Evolutionary conservation across 2,329 filamentous ascomycete species (phyloP).

Genomic region (Magnaporthiopsis poae): DNA sequence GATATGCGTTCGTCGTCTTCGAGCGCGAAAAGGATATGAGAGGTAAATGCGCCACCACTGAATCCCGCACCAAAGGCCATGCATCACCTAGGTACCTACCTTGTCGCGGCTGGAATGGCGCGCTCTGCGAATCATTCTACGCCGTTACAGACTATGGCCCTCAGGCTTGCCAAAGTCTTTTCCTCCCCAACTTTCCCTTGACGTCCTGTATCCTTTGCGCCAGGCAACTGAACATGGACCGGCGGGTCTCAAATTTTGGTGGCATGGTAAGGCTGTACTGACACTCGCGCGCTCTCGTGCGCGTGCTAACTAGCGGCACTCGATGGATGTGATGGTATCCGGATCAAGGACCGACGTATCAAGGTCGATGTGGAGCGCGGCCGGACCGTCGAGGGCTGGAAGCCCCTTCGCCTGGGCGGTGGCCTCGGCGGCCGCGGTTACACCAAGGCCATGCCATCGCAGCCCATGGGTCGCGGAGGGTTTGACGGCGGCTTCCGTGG

Average conservation of each 20-base stretch:
- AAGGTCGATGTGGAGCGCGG: slow-evolving; percentile 94
- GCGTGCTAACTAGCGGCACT: slow-evolving; percentile 69
- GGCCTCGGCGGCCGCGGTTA: slow-evolving; percentile 88
- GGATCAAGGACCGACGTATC: slow-evolving; percentile 84
- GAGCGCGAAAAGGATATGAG: slow-evolving; percentile 98
- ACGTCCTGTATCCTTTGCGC: neutral
- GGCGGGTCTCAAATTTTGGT: slow-evolving; percentile 15
- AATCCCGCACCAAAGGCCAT: slow-evolving; percentile 21
- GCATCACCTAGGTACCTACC: slow-evolving; percentile 2
- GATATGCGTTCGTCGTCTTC: slow-evolving; percentile 94
- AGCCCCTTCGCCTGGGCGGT: slow-evolving; percentile 80
- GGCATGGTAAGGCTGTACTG: slow-evolving; percentile 54
- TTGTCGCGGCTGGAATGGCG: slow-evolving; percentile 2
- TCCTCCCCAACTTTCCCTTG: slow-evolving; percentile 14
- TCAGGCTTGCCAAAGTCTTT: slow-evolving; percentile 34
- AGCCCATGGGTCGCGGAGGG: slow-evolving; percentile 49
- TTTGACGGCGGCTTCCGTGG: slow-evolving; percentile 48
- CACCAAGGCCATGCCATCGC: slow-evolving; percentile 67
- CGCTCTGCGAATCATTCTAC: slow-evolving; percentile 2
- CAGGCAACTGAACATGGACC: slow-evolving; percentile 10
- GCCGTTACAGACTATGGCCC: slow-evolving; percentile 28
- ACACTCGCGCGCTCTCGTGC: slow-evolving; percentile 53
- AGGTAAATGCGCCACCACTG: slow-evolving; percentile 56
- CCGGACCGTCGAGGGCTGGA: slow-evolving; percentile 87
- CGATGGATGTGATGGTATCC: slow-evolving; percentile 73